These are phyloP conservation scores for Acacia concinna DNA, from an alignment of 331 rosid genomes.

Conservation along the genomic window DNA sequence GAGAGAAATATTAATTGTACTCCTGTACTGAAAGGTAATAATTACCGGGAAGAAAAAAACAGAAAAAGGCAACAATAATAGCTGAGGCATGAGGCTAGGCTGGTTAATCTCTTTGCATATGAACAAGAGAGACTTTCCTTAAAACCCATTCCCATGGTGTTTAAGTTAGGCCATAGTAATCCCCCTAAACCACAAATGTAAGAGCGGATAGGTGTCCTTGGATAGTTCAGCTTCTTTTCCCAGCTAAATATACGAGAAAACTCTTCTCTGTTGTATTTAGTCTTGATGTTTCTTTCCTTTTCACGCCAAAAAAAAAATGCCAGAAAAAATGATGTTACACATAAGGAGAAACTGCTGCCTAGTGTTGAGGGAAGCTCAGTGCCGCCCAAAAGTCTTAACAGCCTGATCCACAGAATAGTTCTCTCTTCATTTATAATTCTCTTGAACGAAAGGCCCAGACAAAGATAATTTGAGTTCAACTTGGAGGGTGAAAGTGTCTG, in stretches of 20 bases:
- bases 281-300: background rate
- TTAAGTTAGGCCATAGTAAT: background rate
- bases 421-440: background rate
- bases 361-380: background rate
- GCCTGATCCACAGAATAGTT: background rate
- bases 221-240: background rate
- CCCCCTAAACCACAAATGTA: background rate
- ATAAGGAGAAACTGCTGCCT: background rate
- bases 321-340: background rate
- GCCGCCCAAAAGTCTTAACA: background rate
- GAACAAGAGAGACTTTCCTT: background rate
- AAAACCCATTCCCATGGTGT: background rate
- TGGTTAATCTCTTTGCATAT: background rate
- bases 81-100: background rate
- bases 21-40: background rate
- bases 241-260: background rate
- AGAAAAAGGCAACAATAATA: background rate
- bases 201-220: background rate
- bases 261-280: background rate
- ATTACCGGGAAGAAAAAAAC: background rate
- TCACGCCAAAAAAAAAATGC: background rate
- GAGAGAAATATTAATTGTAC: background rate
- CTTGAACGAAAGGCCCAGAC: background rate
- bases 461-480: background rate
- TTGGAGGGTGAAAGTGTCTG: conserved; percentile 5